These are phyloP conservation scores for Zygoascus tannicola DNA, from an alignment of 805 yeast species.

Conservation along the genomic window DNA sequence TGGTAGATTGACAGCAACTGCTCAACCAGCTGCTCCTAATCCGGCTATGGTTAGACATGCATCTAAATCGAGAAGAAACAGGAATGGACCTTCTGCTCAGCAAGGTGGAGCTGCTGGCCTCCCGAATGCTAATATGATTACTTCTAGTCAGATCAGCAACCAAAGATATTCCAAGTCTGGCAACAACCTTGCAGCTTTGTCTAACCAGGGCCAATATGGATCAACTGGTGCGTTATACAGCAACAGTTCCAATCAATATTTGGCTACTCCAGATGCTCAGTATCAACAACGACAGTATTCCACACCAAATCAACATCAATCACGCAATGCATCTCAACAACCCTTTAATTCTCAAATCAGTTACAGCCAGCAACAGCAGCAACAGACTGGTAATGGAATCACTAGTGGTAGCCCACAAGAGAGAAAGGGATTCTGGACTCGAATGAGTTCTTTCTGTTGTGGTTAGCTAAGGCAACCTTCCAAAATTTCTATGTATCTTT, in stretches of 20 bases:
- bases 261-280: slow-evolving; percentile 11
- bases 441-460: slow-evolving; percentile 27
- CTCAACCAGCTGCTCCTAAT: slow-evolving; percentile 27
- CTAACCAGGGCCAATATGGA: slow-evolving; percentile 4
- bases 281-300: slow-evolving; percentile 16
- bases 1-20: slow-evolving; percentile 36
- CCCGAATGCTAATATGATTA: not conserved
- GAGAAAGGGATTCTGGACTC: slow-evolving; percentile 25
- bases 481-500: no score
- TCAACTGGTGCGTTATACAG: slow-evolving; percentile 12
- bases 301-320: slow-evolving; percentile 13
- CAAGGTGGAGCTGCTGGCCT: slow-evolving; percentile 5
- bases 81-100: slow-evolving; percentile 4
- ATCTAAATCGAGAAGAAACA: slow-evolving; percentile 24
- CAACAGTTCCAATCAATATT: slow-evolving; percentile 14
- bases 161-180: not conserved
- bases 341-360: slow-evolving; percentile 5
- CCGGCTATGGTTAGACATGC: slow-evolving; percentile 29
- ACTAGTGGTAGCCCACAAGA: slow-evolving; percentile 12
- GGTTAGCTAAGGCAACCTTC: no score
- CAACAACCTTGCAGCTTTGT: slow-evolving; percentile 1
- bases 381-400: not conserved
- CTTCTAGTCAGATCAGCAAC: not conserved
- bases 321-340: slow-evolving; percentile 14
- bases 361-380: slow-evolving; percentile 11